phyloP scores from a whole-genome alignment of 371 early-diverging fungal species.

The Dichotomocladium elegans region DNA sequence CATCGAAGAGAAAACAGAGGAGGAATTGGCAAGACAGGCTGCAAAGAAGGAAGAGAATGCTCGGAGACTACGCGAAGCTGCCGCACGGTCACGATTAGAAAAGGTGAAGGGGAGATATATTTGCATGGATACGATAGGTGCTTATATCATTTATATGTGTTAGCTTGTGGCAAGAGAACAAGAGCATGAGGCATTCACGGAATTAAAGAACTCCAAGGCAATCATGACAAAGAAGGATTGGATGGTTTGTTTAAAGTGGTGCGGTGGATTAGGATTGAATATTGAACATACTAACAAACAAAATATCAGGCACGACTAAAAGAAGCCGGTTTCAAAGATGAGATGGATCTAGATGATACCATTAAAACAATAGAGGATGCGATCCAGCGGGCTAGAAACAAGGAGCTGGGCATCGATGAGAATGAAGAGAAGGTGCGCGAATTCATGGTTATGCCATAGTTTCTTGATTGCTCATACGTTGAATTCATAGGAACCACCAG shows the following conservation, averaged over 20 bases:
- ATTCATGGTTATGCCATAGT: too few relatives aligned
- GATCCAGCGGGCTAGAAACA: constrained; percentile 72
- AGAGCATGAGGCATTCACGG: constrained; percentile 55
- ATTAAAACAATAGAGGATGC: constrained; percentile 65
- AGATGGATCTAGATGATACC: constrained; percentile 69
- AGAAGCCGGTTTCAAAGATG: constrained; percentile 65
- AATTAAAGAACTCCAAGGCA: constrained; percentile 48
- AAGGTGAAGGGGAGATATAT: constrained; percentile 70
- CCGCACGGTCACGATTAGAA: constrained; percentile 73
- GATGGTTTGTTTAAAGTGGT: constrained; percentile 26
- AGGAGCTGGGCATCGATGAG: constrained; percentile 78
- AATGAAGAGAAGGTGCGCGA: constrained; percentile 61
- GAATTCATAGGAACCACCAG: constrained; percentile 57
- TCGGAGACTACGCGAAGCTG: constrained; percentile 71
- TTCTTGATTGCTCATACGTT: background rate
- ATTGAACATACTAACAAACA: background rate
- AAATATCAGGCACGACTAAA: constrained; percentile 54
- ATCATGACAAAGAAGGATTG: constrained; percentile 51
- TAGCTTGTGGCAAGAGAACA: constrained; percentile 54
- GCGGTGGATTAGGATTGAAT: background rate
- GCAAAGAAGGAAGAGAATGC: constrained; percentile 75
- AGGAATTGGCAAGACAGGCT: constrained; percentile 69
- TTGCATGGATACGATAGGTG: background rate
- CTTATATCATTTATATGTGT: background rate
- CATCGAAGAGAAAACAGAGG: constrained; percentile 74